These are phyloP conservation scores for Acer negundo DNA, from an alignment of 345 rosid genomes.

Conservation along the genomic window DNA sequence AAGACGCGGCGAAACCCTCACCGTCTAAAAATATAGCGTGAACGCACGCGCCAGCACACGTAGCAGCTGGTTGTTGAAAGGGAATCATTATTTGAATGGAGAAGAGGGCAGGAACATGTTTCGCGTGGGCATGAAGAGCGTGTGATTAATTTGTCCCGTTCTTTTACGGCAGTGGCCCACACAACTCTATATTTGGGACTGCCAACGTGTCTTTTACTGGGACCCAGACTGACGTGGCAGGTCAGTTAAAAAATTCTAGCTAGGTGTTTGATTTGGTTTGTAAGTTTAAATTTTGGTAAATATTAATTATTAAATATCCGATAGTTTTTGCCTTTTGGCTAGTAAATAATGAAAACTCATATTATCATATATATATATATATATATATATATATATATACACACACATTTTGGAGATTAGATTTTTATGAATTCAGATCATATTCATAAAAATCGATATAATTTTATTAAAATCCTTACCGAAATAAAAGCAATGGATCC, in stretches of 20 bases:
- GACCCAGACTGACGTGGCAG: not conserved
- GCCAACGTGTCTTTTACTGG: not conserved
- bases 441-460: too few relatives aligned
- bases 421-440: too few relatives aligned
- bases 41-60: not conserved
- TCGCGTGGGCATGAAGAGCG: slow-evolving; percentile 6
- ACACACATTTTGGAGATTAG: too few relatives aligned
- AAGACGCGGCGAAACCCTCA: not conserved
- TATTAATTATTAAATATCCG: too few relatives aligned
- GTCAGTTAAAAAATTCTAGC: not conserved
- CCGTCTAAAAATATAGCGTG: not conserved
- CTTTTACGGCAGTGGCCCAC: not conserved
- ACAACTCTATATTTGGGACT: not conserved
- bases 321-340: too few relatives aligned
- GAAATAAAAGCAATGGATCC: too few relatives aligned
- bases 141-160: not conserved
- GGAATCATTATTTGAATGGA: not conserved
- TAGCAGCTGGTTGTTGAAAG: not conserved
- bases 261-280: too few relatives aligned
- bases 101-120: not conserved
- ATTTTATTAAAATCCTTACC: too few relatives aligned
- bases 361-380: too few relatives aligned
- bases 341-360: too few relatives aligned
- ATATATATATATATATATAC: too few relatives aligned
- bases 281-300: too few relatives aligned